Percentiles rank a stretch among this genome's conserved stretches.
Conservation (phyloP, 2,329 filamentous ascomycete species). For the Dendrostoma leiphaemia region DNA sequence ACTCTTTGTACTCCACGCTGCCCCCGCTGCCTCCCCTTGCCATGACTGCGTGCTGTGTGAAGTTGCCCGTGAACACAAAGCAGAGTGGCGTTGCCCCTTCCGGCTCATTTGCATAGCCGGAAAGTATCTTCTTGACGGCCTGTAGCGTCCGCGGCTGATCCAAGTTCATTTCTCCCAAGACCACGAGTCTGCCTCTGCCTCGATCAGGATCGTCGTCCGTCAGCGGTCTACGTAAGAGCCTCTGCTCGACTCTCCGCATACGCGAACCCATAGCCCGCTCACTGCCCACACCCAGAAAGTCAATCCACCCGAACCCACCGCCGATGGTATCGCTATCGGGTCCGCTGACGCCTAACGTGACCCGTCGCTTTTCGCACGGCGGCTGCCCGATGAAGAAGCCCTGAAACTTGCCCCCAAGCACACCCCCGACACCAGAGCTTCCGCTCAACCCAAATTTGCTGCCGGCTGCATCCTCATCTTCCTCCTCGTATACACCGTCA, state of each 20-base stretch:
- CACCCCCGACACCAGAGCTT: conserved; percentile 80
- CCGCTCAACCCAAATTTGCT: conserved; percentile 59
- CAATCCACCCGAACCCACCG: conserved; percentile 93
- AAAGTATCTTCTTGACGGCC: conserved; percentile 76
- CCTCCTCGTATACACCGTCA: conserved; percentile 95
- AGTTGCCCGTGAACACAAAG: conserved; percentile 85
- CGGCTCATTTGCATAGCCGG: conserved; percentile 66
- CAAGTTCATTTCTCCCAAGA: conserved; percentile 83
- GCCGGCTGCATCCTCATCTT: conserved; percentile 68
- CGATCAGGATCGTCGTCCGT: conserved; percentile 30
- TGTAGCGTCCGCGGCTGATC: conserved; percentile 80
- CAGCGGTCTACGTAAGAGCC: conserved; percentile 52
- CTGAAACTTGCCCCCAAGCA: conserved; percentile 88
- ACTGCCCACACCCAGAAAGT: conserved; percentile 89
- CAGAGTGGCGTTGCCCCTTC: conserved; percentile 67
- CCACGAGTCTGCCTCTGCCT: conserved; percentile 58
- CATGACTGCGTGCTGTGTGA: conserved; percentile 65
- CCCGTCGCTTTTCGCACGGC: conserved; percentile 79
- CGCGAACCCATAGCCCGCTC: conserved; percentile 78
- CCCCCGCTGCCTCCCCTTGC: conserved; percentile 68
- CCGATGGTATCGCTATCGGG: conserved; percentile 63
- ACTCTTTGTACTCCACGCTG: conserved; percentile 95
- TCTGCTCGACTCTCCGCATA: conserved; percentile 78
- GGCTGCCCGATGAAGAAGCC: conserved; percentile 90
- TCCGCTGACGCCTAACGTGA: conserved; percentile 70